These are phyloP conservation scores for Hyparrhenia diplandra DNA, from an alignment of 176 grass and related monocot species.

Conservation along the genomic window DNA sequence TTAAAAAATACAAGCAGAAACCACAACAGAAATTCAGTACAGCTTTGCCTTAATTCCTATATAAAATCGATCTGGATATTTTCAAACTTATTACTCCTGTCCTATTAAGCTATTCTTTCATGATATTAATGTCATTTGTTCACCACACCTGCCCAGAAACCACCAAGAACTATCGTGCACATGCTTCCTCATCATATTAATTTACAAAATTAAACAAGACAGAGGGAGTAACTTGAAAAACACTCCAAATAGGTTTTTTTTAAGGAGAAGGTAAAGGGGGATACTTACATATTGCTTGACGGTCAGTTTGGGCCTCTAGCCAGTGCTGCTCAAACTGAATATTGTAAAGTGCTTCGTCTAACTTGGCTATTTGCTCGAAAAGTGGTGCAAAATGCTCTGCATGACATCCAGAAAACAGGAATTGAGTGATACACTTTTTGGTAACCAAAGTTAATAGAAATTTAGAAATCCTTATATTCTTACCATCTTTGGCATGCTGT, in stretches of 20 bases:
- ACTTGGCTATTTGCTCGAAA: slow-evolving; percentile 90
- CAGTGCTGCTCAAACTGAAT: slow-evolving; percentile 99
- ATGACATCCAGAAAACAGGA: not conserved
- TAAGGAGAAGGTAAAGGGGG: not conserved
- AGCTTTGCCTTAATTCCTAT: not conserved
- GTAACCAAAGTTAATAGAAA: not conserved
- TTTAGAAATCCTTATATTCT: slow-evolving; percentile 31
- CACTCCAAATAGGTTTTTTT: not conserved
- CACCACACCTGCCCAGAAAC: not conserved
- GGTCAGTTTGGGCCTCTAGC: slow-evolving; percentile 96
- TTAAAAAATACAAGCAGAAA: not conserved
- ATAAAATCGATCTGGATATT: not conserved
- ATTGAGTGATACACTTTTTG: not conserved
- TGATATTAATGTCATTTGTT: not conserved
- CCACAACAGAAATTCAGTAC: not conserved
- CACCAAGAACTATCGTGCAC: not conserved
- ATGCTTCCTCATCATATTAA: not conserved
- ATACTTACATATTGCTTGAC: slow-evolving; percentile 80
- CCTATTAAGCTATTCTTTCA: not conserved
- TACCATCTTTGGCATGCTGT: slow-evolving; percentile 98
- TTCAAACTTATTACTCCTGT: not conserved
- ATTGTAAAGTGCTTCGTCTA: slow-evolving; percentile 96
- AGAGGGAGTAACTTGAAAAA: not conserved
- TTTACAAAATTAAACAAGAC: too few species aligned
- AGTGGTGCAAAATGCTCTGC: slow-evolving; percentile 93